Evolutionary conservation across 2,329 filamentous ascomycete genomes (phyloP), one percentile per base, ranked within the genome.

Genomic region (Aureobasidium sp.): DNA sequence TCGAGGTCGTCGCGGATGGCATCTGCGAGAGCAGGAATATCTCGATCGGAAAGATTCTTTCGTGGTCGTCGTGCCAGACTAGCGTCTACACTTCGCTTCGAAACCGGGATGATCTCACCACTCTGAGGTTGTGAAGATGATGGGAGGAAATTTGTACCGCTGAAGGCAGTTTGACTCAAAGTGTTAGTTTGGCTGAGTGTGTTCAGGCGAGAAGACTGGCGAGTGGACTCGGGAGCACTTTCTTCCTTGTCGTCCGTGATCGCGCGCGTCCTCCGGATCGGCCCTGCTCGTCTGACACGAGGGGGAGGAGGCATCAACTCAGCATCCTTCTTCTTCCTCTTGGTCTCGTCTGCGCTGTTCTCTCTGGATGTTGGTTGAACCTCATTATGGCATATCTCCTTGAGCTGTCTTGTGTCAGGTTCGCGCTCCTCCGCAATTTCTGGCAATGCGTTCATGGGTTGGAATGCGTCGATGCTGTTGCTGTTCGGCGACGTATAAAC

Each of bases 401-500:
- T 70, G 49, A 81, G 69, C 5, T 72, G 70, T 42, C 69, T 69
- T 3, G 70, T 73, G 64, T 76, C 75, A 15, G 73, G 72, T 49
- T 76, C 74, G 65, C 73, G 73, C 67, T 76, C 72, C 65, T 77
- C 69, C 45, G 69, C 69, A 52, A 76, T 74, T 61, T 75, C 72
- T 64, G 72, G 71, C 65, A 75, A 57, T 30, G 70, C 69, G 59
- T 69, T 72, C 29, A 66, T 67, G 55, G 65, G 63, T 47, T 70
- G 68, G 47, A 71, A 69, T 42, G 72, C 71, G 71, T 73, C 75
- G 60, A 73, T 72, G 13, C 69, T 70, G 10, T 72, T 71, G 59
- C 71, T 72, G 10, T 75, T 75, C 63, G 75, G 76, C n/a, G 75
- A 78, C 6, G 77, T 70, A 64, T 81, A 81, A 3, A 81, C 78